Evolutionary conservation across 2,329 filamentous ascomycete species (phyloP), one percentile per base, ranked within the genome.

Genomic region (Paecilomyces sp.): DNA sequence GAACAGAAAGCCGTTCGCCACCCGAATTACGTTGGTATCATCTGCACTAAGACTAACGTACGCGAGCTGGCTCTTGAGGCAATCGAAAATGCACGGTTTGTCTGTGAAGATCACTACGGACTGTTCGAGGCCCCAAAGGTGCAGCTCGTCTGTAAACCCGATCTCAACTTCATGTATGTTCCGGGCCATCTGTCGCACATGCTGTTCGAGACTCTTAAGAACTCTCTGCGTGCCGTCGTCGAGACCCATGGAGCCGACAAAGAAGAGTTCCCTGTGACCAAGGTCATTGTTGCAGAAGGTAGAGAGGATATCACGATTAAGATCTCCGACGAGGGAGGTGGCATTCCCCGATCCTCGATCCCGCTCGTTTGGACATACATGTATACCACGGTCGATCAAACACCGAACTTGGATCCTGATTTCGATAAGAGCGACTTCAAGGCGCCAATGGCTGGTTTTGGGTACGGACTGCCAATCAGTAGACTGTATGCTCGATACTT

Each of bases 311-410:
- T 99, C 69, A 99, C 94, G 4, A 97, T 99, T 80, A 99, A 99
- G 79, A 89, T 99, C 68, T 91, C 89, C 3, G 94, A 99, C 74
- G 94, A 99, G 77, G 94, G 94, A 61, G 94, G 94, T 64, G 94
- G 94, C 63, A 97, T 99, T 57, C 92, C 94, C 0, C 83, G 94
- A 69, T 95, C 90, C 68, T 86, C 91, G 57, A 97, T 99, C 64
- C 94, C 94, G 4, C 83, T 99, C 13, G 94, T 97, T n/a, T 99
- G 94, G 94, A 99, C 94, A 12, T 99, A 99, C 75, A 99, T 97
- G 94, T 99, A 99, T 75, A 99, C 94, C 36, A 99, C 94, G 1
- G 94, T 99, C 64, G 94, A 97, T 75, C 87, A 92, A 67, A 97
- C 94, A 24, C 94, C 94, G 13, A 96, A 88, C 71, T 80, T 99